Base-by-base conservation (phyloP, 371 early-diverging fungal genomes). In the Mortierella sp. region DNA sequence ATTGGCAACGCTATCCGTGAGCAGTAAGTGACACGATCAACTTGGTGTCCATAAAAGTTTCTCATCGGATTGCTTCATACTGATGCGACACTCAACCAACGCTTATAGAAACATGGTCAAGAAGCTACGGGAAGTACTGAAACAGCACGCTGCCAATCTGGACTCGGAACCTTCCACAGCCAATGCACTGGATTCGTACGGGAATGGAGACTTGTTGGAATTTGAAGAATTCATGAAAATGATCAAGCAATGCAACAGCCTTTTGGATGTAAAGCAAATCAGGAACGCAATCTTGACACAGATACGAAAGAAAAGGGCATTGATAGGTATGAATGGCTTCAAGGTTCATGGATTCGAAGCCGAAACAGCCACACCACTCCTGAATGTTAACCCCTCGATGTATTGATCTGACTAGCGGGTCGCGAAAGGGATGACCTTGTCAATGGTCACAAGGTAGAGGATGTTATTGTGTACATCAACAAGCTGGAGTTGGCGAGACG, bases 371-470 rank as follows among this genome's bases (percentile, higher is more conserved):
- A 8, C 41, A 16, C 16, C 41, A 41, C 41, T 41, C 41, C 8
- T 10, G 41, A 41, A 16, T 16, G 41, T 41, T 41, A 16, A 41
- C 19, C n/a, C 14, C 14, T 39, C 39, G 14, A 39, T 8, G 39
- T n/a, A n/a, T n/a, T n/a, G n/a, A n/a, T n/a, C n/a, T n/a, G n/a
- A n/a, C n/a, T 86, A 80, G 89, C 79, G 60, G 90, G 88, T 53
- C 82, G 87, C 43, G 86, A 84, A 61, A 84, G 86, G 39, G 87
- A 89, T 62, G 94, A 94, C 52, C 83, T 91, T 16, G 84, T 96
- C 27, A 87, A 95, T 58, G 95, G 95, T 7, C 86, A 89, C 76
- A 87, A 88, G 31, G 95, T 95, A n/a, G 78, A 86, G 42, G 92
- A 93, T 51, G 82, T 93, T 10, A 79, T 86, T 5, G 82, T 86